phyloP scores from a whole-genome alignment of 805 yeast species.

The Ogataea trehaloabstinens region DNA sequence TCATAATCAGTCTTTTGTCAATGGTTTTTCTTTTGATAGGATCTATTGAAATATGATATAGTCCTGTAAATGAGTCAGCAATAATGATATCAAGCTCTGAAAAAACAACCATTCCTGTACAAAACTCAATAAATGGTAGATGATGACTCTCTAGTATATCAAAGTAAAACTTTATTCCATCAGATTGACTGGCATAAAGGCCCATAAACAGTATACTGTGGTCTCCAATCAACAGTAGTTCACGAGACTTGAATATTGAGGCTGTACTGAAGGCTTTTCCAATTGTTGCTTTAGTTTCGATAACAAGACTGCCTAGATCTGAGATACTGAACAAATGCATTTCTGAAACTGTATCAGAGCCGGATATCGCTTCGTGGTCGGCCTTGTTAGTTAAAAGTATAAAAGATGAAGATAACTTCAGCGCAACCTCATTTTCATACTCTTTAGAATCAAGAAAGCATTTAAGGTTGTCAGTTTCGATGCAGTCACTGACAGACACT shows the following conservation, averaged over 20 bases:
- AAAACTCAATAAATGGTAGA: constrained; percentile 1
- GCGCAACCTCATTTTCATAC: constrained; percentile 6
- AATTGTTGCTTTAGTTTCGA: neutral
- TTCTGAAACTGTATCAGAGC: neutral
- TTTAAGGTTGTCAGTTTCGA: neutral
- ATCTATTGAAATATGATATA: constrained; percentile 12
- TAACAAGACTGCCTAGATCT: neutral
- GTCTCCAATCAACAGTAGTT: constrained; percentile 15
- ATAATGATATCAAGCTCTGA: constrained; percentile 7
- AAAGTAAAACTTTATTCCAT: neutral
- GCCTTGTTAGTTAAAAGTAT: neutral
- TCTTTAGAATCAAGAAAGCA: neutral
- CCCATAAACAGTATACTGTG: constrained; percentile 8
- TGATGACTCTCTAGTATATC: constrained; percentile 4
- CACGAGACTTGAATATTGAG: constrained; percentile 5
- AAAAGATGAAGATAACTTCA: neutral
- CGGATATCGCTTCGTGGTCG: neutral
- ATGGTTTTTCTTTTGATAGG: constrained; percentile 1
- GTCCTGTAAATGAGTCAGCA: constrained; percentile 24
- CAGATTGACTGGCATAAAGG: constrained; percentile 5
- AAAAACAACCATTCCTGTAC: constrained; percentile 3
- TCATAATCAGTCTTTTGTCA: neutral
- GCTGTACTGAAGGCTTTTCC: constrained; percentile 3
- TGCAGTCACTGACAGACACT: neutral
- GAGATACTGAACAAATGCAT: neutral